Evolutionary conservation across 768 basidiomycete genomes (phyloP).

Genomic region (Trichaptum fuscoviolaceum): DNA sequence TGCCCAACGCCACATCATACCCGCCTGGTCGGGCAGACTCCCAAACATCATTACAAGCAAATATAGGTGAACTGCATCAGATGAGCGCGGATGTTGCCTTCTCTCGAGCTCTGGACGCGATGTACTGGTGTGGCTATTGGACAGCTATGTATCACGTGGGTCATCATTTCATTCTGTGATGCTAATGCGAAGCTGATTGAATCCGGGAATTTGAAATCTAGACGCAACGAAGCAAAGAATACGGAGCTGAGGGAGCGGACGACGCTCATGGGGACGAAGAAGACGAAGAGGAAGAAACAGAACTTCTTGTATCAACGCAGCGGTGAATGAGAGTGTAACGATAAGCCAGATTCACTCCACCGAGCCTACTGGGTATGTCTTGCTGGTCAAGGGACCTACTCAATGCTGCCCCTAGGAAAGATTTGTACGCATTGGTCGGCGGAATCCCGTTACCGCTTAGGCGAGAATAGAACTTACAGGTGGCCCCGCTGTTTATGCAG

Average conservation of each 20-base stretch:
- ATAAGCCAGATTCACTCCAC: not conserved
- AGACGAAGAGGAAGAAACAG: constrained; percentile 20
- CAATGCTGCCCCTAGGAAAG: not conserved
- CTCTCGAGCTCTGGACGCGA: constrained; percentile 64
- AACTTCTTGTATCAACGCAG: constrained; percentile 18
- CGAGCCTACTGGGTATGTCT: not conserved
- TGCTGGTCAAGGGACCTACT: not conserved
- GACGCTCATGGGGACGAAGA: constrained; percentile 13
- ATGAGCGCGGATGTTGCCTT: constrained; percentile 74
- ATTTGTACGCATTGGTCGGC: not conserved
- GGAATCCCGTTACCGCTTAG: not conserved
- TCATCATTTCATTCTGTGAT: constrained; percentile 12
- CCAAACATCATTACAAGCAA: constrained; percentile 19
- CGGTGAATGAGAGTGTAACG: constrained; percentile 12
- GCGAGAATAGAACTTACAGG: not conserved
- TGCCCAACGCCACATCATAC: not conserved
- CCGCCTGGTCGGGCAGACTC: not conserved
- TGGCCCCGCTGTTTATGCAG: not conserved
- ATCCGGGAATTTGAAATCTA: constrained; percentile 14
- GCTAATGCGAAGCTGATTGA: constrained; percentile 5
- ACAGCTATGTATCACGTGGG: constrained; percentile 78
- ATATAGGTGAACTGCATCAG: constrained; percentile 29
- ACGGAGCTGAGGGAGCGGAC: constrained; percentile 13
- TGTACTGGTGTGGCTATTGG: constrained; percentile 89
- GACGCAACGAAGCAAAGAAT: constrained; percentile 28